Evolutionary conservation across 192 early-diverging fungal genomes (phyloP).

Genomic region (Dissophora globulifera): DNA sequence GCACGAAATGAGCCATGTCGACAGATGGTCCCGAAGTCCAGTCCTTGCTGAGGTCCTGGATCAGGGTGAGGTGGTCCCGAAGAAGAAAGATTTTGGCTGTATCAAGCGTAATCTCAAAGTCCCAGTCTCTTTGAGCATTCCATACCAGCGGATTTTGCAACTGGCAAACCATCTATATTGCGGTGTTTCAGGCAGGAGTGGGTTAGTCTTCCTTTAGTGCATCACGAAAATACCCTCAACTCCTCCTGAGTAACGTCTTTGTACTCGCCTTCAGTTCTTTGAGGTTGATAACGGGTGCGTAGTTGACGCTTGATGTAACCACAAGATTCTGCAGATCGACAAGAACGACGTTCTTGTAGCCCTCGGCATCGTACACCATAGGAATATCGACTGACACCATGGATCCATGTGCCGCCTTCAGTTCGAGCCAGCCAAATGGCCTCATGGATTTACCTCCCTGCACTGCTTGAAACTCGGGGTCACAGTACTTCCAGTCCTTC

Average conservation of each 20-base stretch:
- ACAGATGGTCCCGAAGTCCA: conserved; percentile 66
- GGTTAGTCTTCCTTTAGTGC: too few relatives aligned
- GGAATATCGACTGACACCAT: conserved; percentile 68
- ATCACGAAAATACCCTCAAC: too few relatives aligned
- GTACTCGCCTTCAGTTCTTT: conserved; percentile 60
- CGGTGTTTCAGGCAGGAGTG: too few relatives aligned
- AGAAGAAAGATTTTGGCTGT: conserved; percentile 69
- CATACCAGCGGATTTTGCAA: conserved; percentile 74
- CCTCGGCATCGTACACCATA: conserved; percentile 60
- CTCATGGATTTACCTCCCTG: conserved; percentile 52
- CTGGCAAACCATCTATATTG: conserved; percentile 60
- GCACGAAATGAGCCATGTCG: conserved; percentile 72
- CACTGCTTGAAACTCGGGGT: conserved; percentile 35
- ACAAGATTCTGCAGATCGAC: conserved; percentile 60
- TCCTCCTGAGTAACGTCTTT: too few relatives aligned
- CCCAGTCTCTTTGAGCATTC: conserved; percentile 78
- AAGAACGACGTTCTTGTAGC: conserved; percentile 65
- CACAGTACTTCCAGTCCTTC: conserved; percentile 73
- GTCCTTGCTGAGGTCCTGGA: conserved; percentile 80
- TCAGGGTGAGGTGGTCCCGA: conserved; percentile 76
- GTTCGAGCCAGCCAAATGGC: conserved; percentile 79
- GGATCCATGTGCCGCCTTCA: conserved; percentile 63
- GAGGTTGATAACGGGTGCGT: conserved; percentile 64
- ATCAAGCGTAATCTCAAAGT: conserved; percentile 61
- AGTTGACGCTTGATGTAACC: conserved; percentile 75